Evolutionary conservation across 2,329 filamentous ascomycete species (phyloP).

Genomic region (Alternaria tenuissima): DNA sequence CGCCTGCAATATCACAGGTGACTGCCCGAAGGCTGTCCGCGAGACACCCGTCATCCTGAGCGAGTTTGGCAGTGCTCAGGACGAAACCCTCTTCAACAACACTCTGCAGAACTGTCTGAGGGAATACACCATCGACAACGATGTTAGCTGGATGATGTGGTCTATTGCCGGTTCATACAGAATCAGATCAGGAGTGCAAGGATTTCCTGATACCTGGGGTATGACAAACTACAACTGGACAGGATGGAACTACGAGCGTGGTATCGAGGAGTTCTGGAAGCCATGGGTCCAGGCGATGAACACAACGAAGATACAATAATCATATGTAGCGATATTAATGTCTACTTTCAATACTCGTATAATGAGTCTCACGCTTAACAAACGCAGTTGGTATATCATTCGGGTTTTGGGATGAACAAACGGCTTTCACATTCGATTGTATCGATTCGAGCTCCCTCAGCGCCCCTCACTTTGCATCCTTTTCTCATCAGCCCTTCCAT

Average conservation of each 20-base stretch:
- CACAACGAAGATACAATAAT: constrained; percentile 22
- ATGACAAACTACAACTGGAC: constrained; percentile 58
- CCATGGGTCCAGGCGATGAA: constrained; percentile 59
- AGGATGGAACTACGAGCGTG: constrained; percentile 57
- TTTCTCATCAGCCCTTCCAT: neutral
- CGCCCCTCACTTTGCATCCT: neutral
- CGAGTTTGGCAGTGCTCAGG: constrained; percentile 51
- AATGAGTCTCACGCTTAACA: neutral
- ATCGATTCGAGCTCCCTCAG: neutral
- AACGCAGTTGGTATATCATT: neutral
- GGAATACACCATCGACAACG: constrained; percentile 56
- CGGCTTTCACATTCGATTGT: neutral
- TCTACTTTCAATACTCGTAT: neutral
- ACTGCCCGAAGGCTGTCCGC: constrained; percentile 46
- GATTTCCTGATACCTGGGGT: constrained; percentile 59
- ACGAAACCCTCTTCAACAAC: constrained; percentile 53
- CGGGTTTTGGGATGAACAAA: neutral
- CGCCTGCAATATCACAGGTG: constrained; percentile 47
- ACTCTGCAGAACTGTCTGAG: constrained; percentile 58
- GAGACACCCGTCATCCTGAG: constrained; percentile 50
- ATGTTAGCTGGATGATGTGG: constrained; percentile 62
- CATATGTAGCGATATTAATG: neutral
- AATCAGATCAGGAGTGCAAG: constrained; percentile 56
- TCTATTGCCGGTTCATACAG: constrained; percentile 59
- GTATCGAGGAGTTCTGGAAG: constrained; percentile 60